These are phyloP conservation scores for Cryptomeria japonica DNA, from an alignment of 75 land plant genomes.

Conservation along the genomic window DNA sequence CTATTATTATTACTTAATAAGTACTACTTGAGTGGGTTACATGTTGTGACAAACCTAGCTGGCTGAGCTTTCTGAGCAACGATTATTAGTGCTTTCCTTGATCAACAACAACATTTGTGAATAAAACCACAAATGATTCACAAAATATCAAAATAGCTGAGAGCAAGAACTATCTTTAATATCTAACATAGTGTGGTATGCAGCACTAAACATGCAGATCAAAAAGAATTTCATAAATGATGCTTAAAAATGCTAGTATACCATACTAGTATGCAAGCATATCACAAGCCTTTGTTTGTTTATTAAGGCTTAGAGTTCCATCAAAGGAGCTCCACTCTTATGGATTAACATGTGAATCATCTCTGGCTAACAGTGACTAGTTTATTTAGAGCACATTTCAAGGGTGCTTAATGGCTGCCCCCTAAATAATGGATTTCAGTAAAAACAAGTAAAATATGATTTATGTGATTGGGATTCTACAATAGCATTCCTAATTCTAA, in stretches of 20 bases:
- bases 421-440: background rate
- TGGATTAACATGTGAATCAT: background rate
- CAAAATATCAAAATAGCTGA: background rate
- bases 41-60: background rate
- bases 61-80: background rate
- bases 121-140: background rate
- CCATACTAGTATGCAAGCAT: background rate
- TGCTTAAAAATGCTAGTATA: background rate
- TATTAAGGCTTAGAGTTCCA: background rate
- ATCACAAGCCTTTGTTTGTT: background rate
- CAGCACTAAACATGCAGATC: background rate
- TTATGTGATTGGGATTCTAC: background rate
- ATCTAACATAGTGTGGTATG: background rate
- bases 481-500: background rate
- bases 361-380: background rate
- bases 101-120: background rate
- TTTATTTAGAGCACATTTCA: no score
- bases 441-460: background rate
- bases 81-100: no score
- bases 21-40: no score
- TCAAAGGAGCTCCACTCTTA: background rate
- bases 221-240: background rate
- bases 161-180: background rate
- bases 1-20: no score
- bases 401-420: background rate